Percentiles rank a stretch among this genome's conserved stretches.
These are phyloP conservation scores for Blastobotrys terrestris DNA, from an alignment of 805 yeast species.

Conservation along the genomic window DNA sequence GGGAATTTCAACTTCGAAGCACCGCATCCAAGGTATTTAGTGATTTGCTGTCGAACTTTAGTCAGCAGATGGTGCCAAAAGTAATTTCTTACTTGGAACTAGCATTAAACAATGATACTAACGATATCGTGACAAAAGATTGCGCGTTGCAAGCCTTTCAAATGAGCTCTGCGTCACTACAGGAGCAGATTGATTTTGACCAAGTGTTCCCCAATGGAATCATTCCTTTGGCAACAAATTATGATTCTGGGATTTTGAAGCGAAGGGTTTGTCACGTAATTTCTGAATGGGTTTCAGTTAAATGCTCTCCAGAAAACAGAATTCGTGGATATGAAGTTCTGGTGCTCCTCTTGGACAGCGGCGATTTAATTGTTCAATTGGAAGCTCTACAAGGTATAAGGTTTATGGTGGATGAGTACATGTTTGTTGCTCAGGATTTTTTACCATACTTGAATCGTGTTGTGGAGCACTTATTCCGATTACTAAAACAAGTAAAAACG, in stretches of 20 bases:
- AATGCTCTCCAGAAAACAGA: slow-evolving; percentile 55
- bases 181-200: slow-evolving; percentile 64
- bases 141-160: slow-evolving; percentile 80
- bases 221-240: slow-evolving; percentile 55
- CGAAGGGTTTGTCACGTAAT: slow-evolving; percentile 74
- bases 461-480: slow-evolving; percentile 42
- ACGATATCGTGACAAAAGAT: slow-evolving; percentile 64
- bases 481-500: slow-evolving; percentile 44
- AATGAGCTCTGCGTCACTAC: slow-evolving; percentile 60
- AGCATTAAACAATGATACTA: slow-evolving; percentile 32
- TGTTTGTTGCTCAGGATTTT: slow-evolving; percentile 64
- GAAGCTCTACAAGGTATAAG: slow-evolving; percentile 67
- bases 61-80: slow-evolving; percentile 43
- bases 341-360: slow-evolving; percentile 40
- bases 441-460: slow-evolving; percentile 55
- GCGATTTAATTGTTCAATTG: slow-evolving; percentile 73
- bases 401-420: slow-evolving; percentile 77
- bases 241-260: slow-evolving; percentile 52
- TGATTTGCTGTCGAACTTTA: slow-evolving; percentile 61
- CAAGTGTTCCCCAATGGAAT: slow-evolving; percentile 51
- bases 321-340: slow-evolving; percentile 54
- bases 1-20: slow-evolving; percentile 79
- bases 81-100: slow-evolving; percentile 52
- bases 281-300: slow-evolving; percentile 71
- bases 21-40: slow-evolving; percentile 83